Base-by-base conservation (phyloP, 805 yeast species). In the Yarrowia alimentaria region DNA sequence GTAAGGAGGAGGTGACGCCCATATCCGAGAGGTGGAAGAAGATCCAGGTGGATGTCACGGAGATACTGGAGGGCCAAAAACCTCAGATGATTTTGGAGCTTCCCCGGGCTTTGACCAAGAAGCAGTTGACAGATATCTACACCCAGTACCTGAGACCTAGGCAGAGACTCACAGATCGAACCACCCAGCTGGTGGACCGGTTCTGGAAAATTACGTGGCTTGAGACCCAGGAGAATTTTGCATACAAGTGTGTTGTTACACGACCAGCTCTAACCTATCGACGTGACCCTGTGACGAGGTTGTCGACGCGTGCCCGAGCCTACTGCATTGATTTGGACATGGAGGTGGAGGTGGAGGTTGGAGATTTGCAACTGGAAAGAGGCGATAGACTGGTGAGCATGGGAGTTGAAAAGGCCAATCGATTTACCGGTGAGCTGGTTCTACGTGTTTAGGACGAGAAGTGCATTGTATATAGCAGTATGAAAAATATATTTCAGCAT, bases 331-430 rank as follows among this genome's bases (percentile, higher is more conserved):
- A 77, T 22, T 60, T 75, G 24, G 75, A 70, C 17, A 57, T 74
- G 10, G 76, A 71, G 50, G 76, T 78, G 16, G 76, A 74, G n/a
- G 60, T 77, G 10, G 57, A 49, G n/a, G 56, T 53, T 51, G 61
- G 56, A 3, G 48, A 54, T 7, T 56, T 61, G 11, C 59, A 60
- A 13, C 61, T 64, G 4, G 54, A 61, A 12, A 60, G 70, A 14
- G 84, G 84, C 3, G 75, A 75, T 52, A 63, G 66, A 16, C 58
- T 77, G 3, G 60, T 69, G 5, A 75, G 81, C 51, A 68, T 76
- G 14, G 66, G 69, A 47, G 66, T 81, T 12, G 51, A 74, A 13
- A 64, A 67, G 51, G 61, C 76, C 14, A 72, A 77, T 55, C 66
- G 74, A 2, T 54, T 66, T 1, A 67, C 60, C 10, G 77, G 75